Conservation (phyloP, 2,329 filamentous ascomycete species). For the Aspergillus bombycis region DNA sequence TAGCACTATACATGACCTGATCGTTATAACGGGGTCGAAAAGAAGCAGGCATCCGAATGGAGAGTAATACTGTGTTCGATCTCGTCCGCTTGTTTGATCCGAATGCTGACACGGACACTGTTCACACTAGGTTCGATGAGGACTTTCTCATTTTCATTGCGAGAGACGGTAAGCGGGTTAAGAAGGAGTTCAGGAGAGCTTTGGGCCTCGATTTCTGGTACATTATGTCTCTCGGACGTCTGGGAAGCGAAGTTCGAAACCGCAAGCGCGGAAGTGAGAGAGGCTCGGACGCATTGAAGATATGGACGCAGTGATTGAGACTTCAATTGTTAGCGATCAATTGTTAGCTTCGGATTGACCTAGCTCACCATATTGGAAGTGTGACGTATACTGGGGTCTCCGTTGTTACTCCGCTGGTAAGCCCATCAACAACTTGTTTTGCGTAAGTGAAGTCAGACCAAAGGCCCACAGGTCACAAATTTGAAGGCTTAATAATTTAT, state of each 20-base stretch:
- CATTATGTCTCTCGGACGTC: slow-evolving; percentile 94
- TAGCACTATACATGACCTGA: background rate
- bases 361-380: slow-evolving; percentile 33
- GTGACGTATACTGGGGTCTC: slow-evolving; percentile 3
- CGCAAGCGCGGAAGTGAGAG: slow-evolving; percentile 88
- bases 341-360: slow-evolving; percentile 4
- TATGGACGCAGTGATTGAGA: slow-evolving; percentile 97
- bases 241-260: slow-evolving; percentile 98
- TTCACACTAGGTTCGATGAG: slow-evolving; percentile 97
- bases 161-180: slow-evolving; percentile 84
- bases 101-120: slow-evolving; percentile 94
- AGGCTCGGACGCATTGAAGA: slow-evolving; percentile 92
- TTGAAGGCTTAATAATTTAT: background rate
- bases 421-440: background rate
- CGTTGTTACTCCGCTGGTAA: background rate
- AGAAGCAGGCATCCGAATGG: background rate
- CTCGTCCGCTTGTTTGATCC: slow-evolving; percentile 99
- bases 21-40: no score
- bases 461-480: background rate
- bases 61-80: slow-evolving; percentile 74
- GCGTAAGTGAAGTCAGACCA: background rate
- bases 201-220: slow-evolving; percentile 92
- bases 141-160: slow-evolving; percentile 97
- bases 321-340: slow-evolving; percentile 47
- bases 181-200: slow-evolving; percentile 92